Conservation (phyloP, 1,284 basidiomycete species). For the Cryptococcus sp. region DNA sequence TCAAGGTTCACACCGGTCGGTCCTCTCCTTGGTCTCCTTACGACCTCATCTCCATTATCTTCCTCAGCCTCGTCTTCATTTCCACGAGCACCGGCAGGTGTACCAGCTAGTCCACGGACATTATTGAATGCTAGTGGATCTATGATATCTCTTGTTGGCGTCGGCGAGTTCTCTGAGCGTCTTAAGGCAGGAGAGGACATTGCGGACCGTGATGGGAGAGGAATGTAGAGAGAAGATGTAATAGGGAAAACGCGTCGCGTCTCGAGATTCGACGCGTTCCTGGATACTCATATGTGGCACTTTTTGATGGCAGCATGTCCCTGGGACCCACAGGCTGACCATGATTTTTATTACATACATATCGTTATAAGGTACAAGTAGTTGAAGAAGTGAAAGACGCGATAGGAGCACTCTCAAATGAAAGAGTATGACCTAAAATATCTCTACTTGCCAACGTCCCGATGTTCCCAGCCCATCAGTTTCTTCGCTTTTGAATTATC, state of each 20-base stretch:
- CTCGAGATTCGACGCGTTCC: background rate
- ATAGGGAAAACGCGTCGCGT: background rate
- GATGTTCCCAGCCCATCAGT: conserved; percentile 46
- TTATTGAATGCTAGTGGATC: conserved; percentile 40
- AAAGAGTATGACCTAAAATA: no score
- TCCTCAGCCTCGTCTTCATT: conserved; percentile 11
- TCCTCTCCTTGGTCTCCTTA: conserved; percentile 4
- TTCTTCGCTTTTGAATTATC: conserved; percentile 40
- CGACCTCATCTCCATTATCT: conserved; percentile 11
- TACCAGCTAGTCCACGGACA: conserved; percentile 40
- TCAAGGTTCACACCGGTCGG: conserved; percentile 44
- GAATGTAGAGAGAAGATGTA: background rate
- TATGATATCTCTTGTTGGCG: conserved; percentile 24
- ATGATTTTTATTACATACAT: no score
- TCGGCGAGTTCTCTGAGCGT: conserved; percentile 1
- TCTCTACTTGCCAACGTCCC: conserved; percentile 1
- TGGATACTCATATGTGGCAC: background rate
- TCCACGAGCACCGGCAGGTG: conserved; percentile 6
- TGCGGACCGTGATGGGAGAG: background rate
- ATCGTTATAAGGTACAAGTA: no score
- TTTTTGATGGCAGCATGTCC: no score
- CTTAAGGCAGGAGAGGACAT: background rate
- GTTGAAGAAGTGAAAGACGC: no score
- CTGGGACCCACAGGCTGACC: no score
- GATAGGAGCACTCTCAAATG: no score